phyloP scores from a whole-genome alignment of 306 rosid species.

The Trifolium fragiferum region DNA sequence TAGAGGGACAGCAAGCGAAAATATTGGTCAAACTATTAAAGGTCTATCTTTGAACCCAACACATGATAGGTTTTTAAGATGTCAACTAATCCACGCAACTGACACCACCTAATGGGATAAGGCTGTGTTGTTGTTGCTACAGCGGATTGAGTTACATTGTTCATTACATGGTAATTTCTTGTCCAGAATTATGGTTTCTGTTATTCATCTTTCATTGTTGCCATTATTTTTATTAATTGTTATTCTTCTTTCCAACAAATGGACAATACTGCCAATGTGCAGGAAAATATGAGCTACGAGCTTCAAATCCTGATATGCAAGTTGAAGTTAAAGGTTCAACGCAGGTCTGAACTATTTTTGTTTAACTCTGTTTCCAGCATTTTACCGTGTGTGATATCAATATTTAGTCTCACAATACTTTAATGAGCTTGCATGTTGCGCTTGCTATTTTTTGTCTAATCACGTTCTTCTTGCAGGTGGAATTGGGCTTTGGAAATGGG shows the following conservation, averaged over 20 bases:
- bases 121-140: neutral
- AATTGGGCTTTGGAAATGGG: constrained; percentile 83
- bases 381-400: constrained; percentile 21
- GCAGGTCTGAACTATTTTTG: constrained; percentile 61
- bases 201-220: constrained; percentile 12
- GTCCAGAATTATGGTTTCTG: constrained; percentile 23
- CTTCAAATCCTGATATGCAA: constrained; percentile 79
- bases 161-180: constrained; percentile 26
- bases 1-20: neutral
- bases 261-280: constrained; percentile 44
- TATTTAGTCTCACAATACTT: constrained; percentile 23
- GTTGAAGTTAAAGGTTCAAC: constrained; percentile 79
- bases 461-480: constrained; percentile 68
- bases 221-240: constrained; percentile 24
- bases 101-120: neutral
- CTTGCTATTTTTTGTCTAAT: constrained; percentile 34
- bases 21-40: neutral
- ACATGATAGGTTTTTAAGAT: constrained; percentile 16
- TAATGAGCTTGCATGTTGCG: constrained; percentile 32
- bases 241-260: constrained; percentile 26
- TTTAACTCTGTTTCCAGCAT: constrained; percentile 32
- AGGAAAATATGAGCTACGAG: constrained; percentile 83
- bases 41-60: constrained; percentile 1
- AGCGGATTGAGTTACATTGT: constrained; percentile 6
- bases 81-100: neutral